Evolutionary conservation across 345 rosid species (phyloP), one percentile per base, ranked within the genome.

Genomic region (Balakata baccata): DNA sequence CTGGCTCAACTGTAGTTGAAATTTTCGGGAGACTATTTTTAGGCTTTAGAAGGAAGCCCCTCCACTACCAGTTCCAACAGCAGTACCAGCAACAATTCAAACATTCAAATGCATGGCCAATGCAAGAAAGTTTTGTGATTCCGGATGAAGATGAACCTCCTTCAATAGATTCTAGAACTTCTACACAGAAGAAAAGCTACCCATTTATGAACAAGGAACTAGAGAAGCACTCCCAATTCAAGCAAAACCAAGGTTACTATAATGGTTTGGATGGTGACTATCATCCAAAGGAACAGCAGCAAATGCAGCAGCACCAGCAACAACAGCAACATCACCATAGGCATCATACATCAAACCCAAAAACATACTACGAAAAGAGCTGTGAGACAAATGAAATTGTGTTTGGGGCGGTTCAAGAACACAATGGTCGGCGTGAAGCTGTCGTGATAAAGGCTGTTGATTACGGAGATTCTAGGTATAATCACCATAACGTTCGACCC

Each of bases 401-500:
- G 49, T 95, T 92, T 22, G 94, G 99, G 43, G 94, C 97, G 29
- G 93, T 92, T 70, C 98, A 95, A 75, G 96, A 89, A 78, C 92
- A 90, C 38, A 94, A 87, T 70, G 97, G 96, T 22, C 86, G 89
- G 37, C 85, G 91, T 3, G 98, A 95, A 81, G 94, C 96, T 11
- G 87, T 91, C 86, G 96, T 92, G 85, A 89, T 92, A 73, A 95
- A 92, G 80, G 89, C 97, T 11, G 92, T 95, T 22, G 99, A 95
- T 82, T 95, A 89, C 46, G 87, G 80, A 11, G 94, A 91, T 84
- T 85, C 89, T 29, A 50, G 66, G 20, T 75, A 83, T 52, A 84
- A 79, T 70, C 89, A 85, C 79, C 89, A 89, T 61, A 90, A 89
- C 46, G 74, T 89, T 56, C 85, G 92, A 41, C 84, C 97, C 0